Conservation (phyloP, 2,329 filamentous ascomycete genomes). For the Nothopassalora personata region DNA sequence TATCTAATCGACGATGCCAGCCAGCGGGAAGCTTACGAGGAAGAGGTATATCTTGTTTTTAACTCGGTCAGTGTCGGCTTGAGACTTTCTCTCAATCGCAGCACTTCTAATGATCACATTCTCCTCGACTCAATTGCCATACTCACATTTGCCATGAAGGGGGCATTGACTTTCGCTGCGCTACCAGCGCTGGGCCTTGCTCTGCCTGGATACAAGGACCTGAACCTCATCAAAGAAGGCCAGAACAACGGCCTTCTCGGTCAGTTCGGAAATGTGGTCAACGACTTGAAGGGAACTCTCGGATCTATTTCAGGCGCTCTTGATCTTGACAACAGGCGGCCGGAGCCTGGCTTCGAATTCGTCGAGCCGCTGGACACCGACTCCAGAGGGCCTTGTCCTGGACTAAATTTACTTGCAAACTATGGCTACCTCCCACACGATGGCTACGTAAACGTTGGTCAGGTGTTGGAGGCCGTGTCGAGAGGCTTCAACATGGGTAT, state of each 20-base stretch:
- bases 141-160: not conserved
- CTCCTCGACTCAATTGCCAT: not conserved
- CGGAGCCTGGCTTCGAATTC: conserved; percentile 26
- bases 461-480: conserved; percentile 31
- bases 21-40: not conserved
- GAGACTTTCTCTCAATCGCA: not conserved
- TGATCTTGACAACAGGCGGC: conserved; percentile 25
- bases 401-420: conserved; percentile 39
- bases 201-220: conserved; percentile 3
- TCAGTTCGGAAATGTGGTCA: conserved; percentile 7
- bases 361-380: conserved; percentile 24
- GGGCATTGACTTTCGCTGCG: not conserved
- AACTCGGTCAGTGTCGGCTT: not conserved
- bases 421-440: conserved; percentile 39
- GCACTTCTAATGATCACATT: not conserved
- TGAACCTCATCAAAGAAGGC: conserved; percentile 3
- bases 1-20: not conserved
- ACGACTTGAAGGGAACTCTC: conserved; percentile 14
- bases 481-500: conserved; percentile 22
- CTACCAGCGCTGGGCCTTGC: conserved; percentile 12
- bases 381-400: conserved; percentile 35
- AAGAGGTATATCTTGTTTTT: not conserved
- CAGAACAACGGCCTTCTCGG: not conserved
- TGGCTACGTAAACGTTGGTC: conserved; percentile 34
- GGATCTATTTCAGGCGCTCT: conserved; percentile 23